Percentiles rank a stretch among this genome's conserved stretches.
These are phyloP conservation scores for Prunus yedoensis DNA, from an alignment of 331 rosid species.

Conservation along the genomic window DNA sequence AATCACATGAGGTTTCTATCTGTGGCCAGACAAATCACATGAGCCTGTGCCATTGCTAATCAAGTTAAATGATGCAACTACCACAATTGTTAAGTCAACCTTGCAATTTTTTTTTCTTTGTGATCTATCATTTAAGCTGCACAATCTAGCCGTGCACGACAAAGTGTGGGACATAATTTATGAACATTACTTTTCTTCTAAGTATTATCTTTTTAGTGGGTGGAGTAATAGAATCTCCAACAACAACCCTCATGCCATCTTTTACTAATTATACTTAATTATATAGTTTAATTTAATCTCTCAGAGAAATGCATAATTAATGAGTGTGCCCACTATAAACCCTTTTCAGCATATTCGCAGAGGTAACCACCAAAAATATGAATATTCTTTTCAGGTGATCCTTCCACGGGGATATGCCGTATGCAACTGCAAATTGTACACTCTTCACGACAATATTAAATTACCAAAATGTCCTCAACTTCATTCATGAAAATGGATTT, in stretches of 20 bases:
- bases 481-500: neutral
- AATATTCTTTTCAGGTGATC: conserved; percentile 61
- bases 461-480: conserved; percentile 33
- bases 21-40: neutral
- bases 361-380: conserved; percentile 38
- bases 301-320: neutral
- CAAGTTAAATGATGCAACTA: neutral
- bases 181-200: too few relatives aligned
- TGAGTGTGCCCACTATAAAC: conserved; percentile 21
- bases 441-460: neutral
- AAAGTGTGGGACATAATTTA: neutral
- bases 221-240: neutral
- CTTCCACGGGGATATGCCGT: conserved; percentile 48
- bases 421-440: neutral
- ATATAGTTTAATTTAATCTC: neutral
- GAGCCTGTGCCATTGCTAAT: neutral
- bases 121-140: neutral
- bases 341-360: conserved; percentile 65
- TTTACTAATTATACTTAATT: neutral
- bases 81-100: neutral
- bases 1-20: neutral
- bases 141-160: conserved; percentile 24
- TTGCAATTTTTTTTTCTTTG: neutral
- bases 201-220: neutral
- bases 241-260: neutral